A percentile compares a stretch with the other conserved stretches of the same genome.
These are phyloP conservation scores for Chrysosporium keratinophilum DNA, from an alignment of 2,329 filamentous ascomycete genomes.

Conservation along the genomic window DNA sequence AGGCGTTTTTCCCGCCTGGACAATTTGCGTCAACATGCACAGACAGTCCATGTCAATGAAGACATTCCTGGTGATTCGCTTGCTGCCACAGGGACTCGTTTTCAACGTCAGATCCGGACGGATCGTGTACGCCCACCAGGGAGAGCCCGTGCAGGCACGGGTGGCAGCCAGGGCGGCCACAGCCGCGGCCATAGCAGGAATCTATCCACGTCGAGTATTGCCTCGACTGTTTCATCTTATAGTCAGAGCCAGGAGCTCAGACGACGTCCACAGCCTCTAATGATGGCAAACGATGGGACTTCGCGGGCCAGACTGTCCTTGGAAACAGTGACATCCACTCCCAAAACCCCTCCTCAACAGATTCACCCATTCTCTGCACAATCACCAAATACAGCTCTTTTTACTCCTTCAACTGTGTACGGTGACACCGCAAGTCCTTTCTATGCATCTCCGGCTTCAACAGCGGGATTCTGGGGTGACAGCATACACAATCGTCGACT, in stretches of 20 bases:
- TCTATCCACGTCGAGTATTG: constrained; percentile 77
- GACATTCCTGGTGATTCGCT: constrained; percentile 90
- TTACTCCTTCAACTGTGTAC: constrained; percentile 65
- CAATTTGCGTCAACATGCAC: constrained; percentile 90
- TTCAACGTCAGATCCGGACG: constrained; percentile 82
- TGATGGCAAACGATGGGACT: constrained; percentile 63
- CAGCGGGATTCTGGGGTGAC: constrained; percentile 61
- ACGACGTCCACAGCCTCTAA: constrained; percentile 66
- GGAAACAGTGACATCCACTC: constrained; percentile 54
- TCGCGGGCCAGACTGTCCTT: constrained; percentile 53
- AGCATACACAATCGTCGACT: constrained; percentile 62
- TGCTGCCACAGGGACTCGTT: constrained; percentile 81
- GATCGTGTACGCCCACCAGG: constrained; percentile 68
- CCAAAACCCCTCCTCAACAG: constrained; percentile 52
- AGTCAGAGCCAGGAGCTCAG: constrained; percentile 56
- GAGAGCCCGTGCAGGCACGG: constrained; percentile 66
- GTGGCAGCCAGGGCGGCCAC: constrained; percentile 60
- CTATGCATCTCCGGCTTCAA: constrained; percentile 65
- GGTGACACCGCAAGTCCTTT: constrained; percentile 61
- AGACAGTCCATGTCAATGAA: constrained; percentile 95
- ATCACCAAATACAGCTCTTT: constrained; percentile 66
- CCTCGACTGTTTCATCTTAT: constrained; percentile 61
- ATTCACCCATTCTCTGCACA: constrained; percentile 50
- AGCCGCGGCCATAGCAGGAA: constrained; percentile 72
- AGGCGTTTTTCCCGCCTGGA: constrained; percentile 87